These are phyloP conservation scores for Candida insectalens DNA, from an alignment of 805 yeast species.

Conservation along the genomic window DNA sequence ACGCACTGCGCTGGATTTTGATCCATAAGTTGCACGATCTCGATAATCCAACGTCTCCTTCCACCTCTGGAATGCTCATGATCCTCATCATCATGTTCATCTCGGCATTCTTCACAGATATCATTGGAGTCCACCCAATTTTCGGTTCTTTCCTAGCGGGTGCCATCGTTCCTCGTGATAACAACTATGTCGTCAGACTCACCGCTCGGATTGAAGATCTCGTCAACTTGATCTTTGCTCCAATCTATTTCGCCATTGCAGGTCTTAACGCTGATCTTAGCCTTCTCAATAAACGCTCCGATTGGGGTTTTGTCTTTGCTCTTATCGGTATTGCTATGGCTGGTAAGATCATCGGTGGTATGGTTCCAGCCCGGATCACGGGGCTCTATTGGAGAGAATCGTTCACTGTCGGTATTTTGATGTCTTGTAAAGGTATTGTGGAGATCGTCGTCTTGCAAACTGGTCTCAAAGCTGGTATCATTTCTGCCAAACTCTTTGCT, in stretches of 20 bases:
- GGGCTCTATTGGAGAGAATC: conserved; percentile 69
- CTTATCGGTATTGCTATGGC: conserved; percentile 57
- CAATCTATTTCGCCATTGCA: conserved; percentile 72
- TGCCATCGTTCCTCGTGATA: conserved; percentile 64
- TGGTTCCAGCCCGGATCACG: conserved; percentile 48
- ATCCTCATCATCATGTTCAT: conserved; percentile 47
- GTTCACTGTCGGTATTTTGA: conserved; percentile 64
- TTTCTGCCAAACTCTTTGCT: conserved; percentile 54
- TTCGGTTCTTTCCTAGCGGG: conserved; percentile 82
- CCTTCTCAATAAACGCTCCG: conserved; percentile 49
- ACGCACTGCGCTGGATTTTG: conserved; percentile 35
- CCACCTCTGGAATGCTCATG: conserved; percentile 48
- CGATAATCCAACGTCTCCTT: conserved; percentile 53
- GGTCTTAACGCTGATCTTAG: conserved; percentile 68
- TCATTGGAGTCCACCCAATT: conserved; percentile 79
- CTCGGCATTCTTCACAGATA: conserved; percentile 72
- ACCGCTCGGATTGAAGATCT: conserved; percentile 73
- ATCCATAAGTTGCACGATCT: conserved; percentile 28
- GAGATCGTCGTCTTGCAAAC: conserved; percentile 71
- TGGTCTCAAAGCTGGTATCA: conserved; percentile 64
- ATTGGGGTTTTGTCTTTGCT: conserved; percentile 73
- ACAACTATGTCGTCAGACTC: conserved; percentile 57
- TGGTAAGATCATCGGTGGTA: conserved; percentile 62
- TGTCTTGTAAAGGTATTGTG: conserved; percentile 86
- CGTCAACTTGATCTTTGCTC: conserved; percentile 61